A percentile compares a stretch with the other conserved stretches of the same genome.
phyloP scores from a whole-genome alignment of 352 stramenopile genomes.

The Stephanocyclus meneghinianus region DNA sequence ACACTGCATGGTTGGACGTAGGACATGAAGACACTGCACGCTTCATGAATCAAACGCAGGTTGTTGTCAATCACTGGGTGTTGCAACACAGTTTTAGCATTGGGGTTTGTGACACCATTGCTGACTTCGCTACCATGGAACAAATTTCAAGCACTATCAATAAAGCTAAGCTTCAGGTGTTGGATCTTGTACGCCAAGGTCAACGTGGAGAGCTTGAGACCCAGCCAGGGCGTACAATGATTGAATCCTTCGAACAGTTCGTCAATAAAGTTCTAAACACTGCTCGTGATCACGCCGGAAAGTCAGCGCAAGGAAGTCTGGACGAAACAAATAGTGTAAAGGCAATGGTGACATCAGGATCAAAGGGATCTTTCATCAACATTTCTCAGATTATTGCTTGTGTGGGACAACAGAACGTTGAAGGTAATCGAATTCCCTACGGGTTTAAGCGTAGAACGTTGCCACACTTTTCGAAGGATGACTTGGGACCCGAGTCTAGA shows the following conservation, averaged over 20 bases:
- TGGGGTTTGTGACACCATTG: slow-evolving; percentile 97
- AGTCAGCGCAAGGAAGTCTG: slow-evolving; percentile 85
- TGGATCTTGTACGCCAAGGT: slow-evolving; percentile 94
- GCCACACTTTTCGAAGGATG: slow-evolving; percentile 95
- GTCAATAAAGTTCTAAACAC: slow-evolving; percentile 95
- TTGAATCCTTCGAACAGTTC: slow-evolving; percentile 97
- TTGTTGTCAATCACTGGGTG: slow-evolving; percentile 98
- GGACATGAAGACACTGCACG: slow-evolving; percentile 82
- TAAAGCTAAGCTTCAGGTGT: slow-evolving; percentile 91
- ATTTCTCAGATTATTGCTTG: slow-evolving; percentile 99
- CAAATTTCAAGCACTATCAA: slow-evolving; percentile 99
- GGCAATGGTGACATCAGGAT: slow-evolving; percentile 97
- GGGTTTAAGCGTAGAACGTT: slow-evolving; percentile 94
- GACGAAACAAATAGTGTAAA: slow-evolving; percentile 99
- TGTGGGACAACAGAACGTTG: slow-evolving; percentile 97
- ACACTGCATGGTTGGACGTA: slow-evolving; percentile 92
- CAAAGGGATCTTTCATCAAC: slow-evolving; percentile 99
- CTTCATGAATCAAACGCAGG: slow-evolving; percentile 93
- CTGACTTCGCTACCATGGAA: slow-evolving; percentile 95
- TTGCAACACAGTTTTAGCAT: slow-evolving; percentile 97
- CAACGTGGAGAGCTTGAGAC: slow-evolving; percentile 95
- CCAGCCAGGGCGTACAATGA: slow-evolving; percentile 98
- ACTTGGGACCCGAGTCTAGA: slow-evolving; percentile 95
- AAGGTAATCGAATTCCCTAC: slow-evolving; percentile 97
- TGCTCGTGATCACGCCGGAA: slow-evolving; percentile 87